Evolutionary conservation across 2,329 filamentous ascomycete genomes (phyloP), one percentile per base, ranked within the genome.

Genomic region (Periconia sp.): DNA sequence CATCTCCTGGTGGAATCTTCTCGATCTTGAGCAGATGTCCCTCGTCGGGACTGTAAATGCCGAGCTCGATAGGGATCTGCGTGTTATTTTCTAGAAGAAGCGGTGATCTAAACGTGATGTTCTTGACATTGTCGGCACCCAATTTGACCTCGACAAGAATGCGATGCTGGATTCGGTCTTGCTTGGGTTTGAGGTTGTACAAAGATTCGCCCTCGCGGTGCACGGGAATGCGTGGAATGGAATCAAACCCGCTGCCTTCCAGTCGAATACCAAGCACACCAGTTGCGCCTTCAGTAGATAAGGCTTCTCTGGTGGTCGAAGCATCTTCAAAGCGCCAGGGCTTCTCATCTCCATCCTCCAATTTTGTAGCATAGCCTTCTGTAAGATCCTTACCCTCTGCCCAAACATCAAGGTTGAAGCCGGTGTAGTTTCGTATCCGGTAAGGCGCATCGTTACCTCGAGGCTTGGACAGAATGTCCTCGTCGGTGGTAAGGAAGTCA

Each of bases 311-410:
- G 82, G 97, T 96, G 64, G 94, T 94, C 61, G 92, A 92, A 77
- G 93, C 94, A 62, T 97, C 92, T 74, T 99, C 94, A 59, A 99
- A 99, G 60, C 92, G 88, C 94, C 94, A 99, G 1, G 93, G 91
- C 2, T 85, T 86, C 74, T 99, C 94, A 66, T 96, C 85, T 9
- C 94, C 95, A 66, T 99, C 95, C 53, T 85, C 84, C 0, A 99
- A 79, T 57, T 88, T 92, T 2, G 90, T 85, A 6, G 87, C 87
- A 54, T 90, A 85, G n/a, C 83, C 84, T 57, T 84, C 82, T 41
- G 87, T 84, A 50, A 88, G 87, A n/a, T 86, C 82, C 50, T 83
- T 85, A 49, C 85, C 85, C 74, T 90, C 91, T 1, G 71, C 71
- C 81, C 92, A 92, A 1, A 99, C 83, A 50, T 89, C 84, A 20